Conservation (phyloP, 345 rosid species). For the Melaleuca quinquenervia region DNA sequence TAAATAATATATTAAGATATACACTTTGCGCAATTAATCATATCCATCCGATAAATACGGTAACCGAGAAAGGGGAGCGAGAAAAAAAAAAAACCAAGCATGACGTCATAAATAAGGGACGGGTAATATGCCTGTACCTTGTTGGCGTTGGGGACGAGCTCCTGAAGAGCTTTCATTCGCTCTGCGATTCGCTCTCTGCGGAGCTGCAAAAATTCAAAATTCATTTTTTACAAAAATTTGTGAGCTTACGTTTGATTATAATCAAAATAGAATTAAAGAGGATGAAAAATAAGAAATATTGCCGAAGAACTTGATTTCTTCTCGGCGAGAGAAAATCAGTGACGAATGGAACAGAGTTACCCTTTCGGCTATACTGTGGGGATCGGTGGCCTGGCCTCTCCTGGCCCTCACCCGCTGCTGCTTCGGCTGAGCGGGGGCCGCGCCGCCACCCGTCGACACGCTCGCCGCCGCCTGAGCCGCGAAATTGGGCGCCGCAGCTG, state of each 20-base stretch:
- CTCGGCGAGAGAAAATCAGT: not conserved
- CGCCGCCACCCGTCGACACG: constrained; percentile 36
- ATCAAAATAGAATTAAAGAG: not conserved
- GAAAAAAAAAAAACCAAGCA: not conserved
- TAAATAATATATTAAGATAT: not conserved
- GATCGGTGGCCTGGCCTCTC: constrained; percentile 99
- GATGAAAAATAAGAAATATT: not conserved
- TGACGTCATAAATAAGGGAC: not conserved
- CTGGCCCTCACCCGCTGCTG: constrained; percentile 76
- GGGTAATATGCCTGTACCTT: constrained; percentile 36
- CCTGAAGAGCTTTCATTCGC: constrained; percentile 96
- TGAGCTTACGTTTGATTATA: no score
- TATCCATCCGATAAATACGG: not conserved
- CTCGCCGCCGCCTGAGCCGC: not conserved
- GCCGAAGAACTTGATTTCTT: not conserved
- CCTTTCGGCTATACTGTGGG: constrained; percentile 95
- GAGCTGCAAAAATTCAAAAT: constrained; percentile 41
- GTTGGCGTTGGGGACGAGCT: constrained; percentile 89
- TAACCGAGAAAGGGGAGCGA: not conserved
- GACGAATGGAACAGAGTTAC: constrained; percentile 14
- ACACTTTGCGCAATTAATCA: not conserved
- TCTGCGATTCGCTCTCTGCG: constrained; percentile 97
- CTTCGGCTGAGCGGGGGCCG: constrained; percentile 52
- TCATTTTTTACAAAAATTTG: no score
- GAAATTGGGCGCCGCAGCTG: not conserved